phyloP scores from a whole-genome alignment of 2,329 filamentous ascomycete species.

The Huntiella decipiens region DNA sequence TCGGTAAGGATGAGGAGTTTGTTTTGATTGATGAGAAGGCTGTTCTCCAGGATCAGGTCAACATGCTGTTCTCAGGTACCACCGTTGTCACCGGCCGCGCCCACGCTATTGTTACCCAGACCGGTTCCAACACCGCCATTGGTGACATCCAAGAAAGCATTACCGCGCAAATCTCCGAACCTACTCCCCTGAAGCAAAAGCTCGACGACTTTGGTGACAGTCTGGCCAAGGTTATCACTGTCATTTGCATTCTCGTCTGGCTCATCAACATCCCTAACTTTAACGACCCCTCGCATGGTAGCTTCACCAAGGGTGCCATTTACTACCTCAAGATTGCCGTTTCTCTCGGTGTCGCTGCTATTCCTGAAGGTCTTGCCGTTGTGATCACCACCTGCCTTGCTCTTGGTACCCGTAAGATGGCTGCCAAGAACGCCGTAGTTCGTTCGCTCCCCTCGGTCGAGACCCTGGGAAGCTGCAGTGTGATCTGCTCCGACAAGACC shows the following conservation, averaged over 20 bases:
- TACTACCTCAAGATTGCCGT: constrained; percentile 99
- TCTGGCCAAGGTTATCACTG: constrained; percentile 92
- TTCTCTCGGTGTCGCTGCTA: constrained; percentile 90
- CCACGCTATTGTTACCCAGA: constrained; percentile 75
- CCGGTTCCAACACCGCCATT: constrained; percentile 79
- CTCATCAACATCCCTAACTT: constrained; percentile 97
- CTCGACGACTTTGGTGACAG: constrained; percentile 94
- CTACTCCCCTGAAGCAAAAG: constrained; percentile 95
- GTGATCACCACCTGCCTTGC: constrained; percentile 98
- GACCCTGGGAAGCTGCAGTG: constrained; percentile 94
- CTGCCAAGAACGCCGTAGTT: constrained; percentile 92
- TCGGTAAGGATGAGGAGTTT: constrained; percentile 56
- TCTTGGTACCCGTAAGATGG: constrained; percentile 95
- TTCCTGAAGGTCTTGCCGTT: constrained; percentile 90
- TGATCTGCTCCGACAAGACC: constrained; percentile 98
- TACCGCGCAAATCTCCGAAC: constrained; percentile 90
- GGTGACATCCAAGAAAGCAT: constrained; percentile 99
- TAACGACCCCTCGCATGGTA: constrained; percentile 80
- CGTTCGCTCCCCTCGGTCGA: constrained; percentile 92
- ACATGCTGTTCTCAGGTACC: constrained; percentile 96
- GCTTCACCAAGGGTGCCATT: constrained; percentile 90
- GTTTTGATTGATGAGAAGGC: constrained; percentile 60
- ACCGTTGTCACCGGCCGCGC: constrained; percentile 91
- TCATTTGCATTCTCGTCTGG: constrained; percentile 93
- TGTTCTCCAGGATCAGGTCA: constrained; percentile 92